Base-by-base conservation (phyloP, 1,139 yeast genomes). In the Yamadazyma mexicana region DNA sequence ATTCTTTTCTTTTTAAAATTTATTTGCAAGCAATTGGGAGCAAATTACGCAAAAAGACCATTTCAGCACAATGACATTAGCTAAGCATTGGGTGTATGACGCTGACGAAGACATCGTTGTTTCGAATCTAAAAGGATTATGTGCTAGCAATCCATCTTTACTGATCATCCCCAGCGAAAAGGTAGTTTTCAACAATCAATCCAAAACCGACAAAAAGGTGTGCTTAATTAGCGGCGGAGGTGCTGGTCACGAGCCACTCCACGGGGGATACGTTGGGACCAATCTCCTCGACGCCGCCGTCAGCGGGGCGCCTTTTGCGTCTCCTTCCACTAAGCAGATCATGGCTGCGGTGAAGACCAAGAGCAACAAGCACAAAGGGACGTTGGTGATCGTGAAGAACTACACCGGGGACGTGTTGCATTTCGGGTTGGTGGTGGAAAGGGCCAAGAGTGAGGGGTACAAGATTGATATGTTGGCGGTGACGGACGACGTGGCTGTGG, bases 401-500 rank as follows among this genome's bases (percentile, higher is more conserved):
- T 91, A 91, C 62, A 91, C 97, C 2, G 98, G 98, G 24, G 98
- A 91, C 62, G 81, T 89, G 16, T 69, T 91, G 40, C 96, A 91
- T 62, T 91, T 91, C 64, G 96, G 96, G 1, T 70, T 91, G 40
- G 95, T 92, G 4, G 91, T 85, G 2, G 97, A 91, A 63, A 73
- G 94, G 50, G 91, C 95, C 26, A 84, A 83, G 58, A 82, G 84
- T 16, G 77, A 79, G 37, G 96, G 95, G 8, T 74, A 77, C 46
- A 69, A 78, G 30, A 81, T 84, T 22, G 91, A 85, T 46, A 72
- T 87, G 44, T 79, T 87, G 28, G 51, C 83, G 39, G 92, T 89
- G 18, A 84, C 87, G 36, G 98, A 91, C 58, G 98, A 91, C 59
- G 96, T 89, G 26, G 88, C 97, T 5, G 96, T 91, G 29, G 96